A percentile compares a stretch with the other conserved stretches of the same genome.
These are phyloP conservation scores for Primulina tabacum DNA, from an alignment of 257 asterid species.

Conservation along the genomic window DNA sequence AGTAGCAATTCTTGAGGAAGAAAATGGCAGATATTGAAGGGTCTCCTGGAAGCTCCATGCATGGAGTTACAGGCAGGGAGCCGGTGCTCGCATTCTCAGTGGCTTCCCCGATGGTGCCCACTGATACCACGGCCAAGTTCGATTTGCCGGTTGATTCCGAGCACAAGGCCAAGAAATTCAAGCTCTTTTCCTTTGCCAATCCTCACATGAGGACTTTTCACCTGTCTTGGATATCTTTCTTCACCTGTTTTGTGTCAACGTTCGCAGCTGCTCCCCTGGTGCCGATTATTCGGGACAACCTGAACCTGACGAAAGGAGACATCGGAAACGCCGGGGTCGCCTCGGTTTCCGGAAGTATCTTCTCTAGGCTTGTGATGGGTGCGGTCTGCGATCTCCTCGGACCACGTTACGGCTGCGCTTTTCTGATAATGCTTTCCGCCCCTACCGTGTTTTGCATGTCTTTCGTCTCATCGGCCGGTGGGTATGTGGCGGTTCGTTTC, in stretches of 20 bases:
- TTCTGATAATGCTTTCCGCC: constrained; percentile 46
- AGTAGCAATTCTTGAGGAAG: too few relatives aligned
- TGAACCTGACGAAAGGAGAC: constrained; percentile 44
- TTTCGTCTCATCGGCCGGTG: constrained; percentile 37
- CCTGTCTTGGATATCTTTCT: constrained; percentile 67
- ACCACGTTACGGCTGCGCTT: constrained; percentile 59
- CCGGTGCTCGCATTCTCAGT: constrained; percentile 45
- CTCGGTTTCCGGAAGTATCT: constrained; percentile 57
- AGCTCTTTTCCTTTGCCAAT: constrained; percentile 37
- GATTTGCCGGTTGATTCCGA: constrained; percentile 50
- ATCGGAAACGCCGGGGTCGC: constrained; percentile 69
- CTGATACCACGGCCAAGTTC: constrained; percentile 38
- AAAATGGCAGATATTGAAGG: constrained; percentile 32
- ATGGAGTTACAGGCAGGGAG: constrained; percentile 66
- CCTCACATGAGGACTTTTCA: constrained; percentile 74
- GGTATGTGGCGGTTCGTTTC: constrained; percentile 48
- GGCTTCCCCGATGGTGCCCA: constrained; percentile 32
- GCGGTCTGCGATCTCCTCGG: constrained; percentile 56
- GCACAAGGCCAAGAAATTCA: constrained; percentile 47
- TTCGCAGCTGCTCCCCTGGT: constrained; percentile 69
- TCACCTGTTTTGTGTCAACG: constrained; percentile 61
- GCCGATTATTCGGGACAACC: constrained; percentile 61
- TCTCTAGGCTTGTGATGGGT: constrained; percentile 65
- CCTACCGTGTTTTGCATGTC: constrained; percentile 55
- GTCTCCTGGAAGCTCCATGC: constrained; percentile 64